A percentile compares a stretch with the other conserved stretches of the same genome.
These are phyloP conservation scores for Conticribra guillardii DNA, from an alignment of 108 stramenopile species.

Conservation along the genomic window DNA sequence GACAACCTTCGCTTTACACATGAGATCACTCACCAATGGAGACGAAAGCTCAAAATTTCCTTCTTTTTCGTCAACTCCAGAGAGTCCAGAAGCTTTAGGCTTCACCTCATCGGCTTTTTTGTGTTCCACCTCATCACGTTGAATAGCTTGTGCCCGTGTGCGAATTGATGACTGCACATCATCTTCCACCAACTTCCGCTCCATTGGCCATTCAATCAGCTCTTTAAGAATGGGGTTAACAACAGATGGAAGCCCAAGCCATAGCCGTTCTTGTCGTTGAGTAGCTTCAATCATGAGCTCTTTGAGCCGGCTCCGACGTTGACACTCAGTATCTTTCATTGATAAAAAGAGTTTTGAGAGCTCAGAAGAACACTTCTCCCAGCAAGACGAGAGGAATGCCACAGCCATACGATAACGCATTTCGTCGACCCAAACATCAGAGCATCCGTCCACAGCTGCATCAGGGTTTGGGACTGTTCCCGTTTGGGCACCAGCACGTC, in stretches of 20 bases:
- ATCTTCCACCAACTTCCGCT: constrained; percentile 62
- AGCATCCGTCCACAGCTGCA: constrained; percentile 53
- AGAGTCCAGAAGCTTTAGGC: constrained; percentile 39
- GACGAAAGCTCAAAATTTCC: constrained; percentile 64
- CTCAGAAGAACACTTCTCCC: constrained; percentile 76
- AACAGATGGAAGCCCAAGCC: constrained; percentile 61
- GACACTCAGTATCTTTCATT: constrained; percentile 74
- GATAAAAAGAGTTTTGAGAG: constrained; percentile 63
- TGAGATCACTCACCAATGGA: constrained; percentile 70
- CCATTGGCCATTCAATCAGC: constrained; percentile 65
- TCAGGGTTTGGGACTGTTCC: constrained; percentile 17
- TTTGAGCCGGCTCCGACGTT: constrained; percentile 60
- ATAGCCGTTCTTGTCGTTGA: constrained; percentile 71
- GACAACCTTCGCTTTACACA: constrained; percentile 75
- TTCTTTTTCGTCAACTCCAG: constrained; percentile 42
- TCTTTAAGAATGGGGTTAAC: constrained; percentile 64
- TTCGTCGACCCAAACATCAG: constrained; percentile 79
- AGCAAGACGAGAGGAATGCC: constrained; percentile 67
- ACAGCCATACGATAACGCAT: constrained; percentile 82
- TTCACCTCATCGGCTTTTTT: constrained; percentile 47
- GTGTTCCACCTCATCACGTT: constrained; percentile 58
- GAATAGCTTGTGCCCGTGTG: constrained; percentile 54
- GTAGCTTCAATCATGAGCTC: constrained; percentile 72
- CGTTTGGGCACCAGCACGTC: constrained; percentile 20
- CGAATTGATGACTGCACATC: constrained; percentile 67